Conservation (phyloP, 345 rosid genomes). For the Eucalyptus curtisii region DNA sequence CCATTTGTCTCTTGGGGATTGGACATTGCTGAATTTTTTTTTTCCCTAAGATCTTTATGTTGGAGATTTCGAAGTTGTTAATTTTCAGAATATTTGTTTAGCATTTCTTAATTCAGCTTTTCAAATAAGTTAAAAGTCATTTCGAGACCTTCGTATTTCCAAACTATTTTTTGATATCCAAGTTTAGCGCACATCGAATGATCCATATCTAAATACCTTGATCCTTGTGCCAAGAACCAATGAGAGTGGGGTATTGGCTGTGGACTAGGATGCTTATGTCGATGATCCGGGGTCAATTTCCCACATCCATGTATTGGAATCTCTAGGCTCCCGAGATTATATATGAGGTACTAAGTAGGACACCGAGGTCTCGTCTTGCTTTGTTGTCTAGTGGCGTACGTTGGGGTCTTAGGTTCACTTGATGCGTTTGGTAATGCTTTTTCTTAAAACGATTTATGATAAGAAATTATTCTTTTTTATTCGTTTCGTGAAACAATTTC, state of each 20-base stretch:
- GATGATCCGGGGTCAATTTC: neutral
- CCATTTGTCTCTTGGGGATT: neutral
- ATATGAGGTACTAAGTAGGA: neutral
- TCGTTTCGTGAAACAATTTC: no score
- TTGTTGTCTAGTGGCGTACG: neutral
- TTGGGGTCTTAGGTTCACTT: accelerated
- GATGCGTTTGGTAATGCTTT: no score
- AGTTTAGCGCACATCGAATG: neutral
- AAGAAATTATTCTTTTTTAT: no score
- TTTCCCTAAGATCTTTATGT: neutral
- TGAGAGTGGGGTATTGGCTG: neutral
- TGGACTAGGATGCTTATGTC: neutral
- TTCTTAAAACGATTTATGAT: no score
- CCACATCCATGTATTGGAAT: neutral
- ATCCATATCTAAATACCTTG: neutral
- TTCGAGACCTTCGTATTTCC: neutral
- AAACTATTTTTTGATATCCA: no score
- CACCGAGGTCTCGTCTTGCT: neutral
- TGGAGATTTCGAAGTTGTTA: neutral
- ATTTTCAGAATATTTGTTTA: neutral
- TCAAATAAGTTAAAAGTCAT: neutral
- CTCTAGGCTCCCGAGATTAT: neutral
- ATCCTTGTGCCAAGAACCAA: neutral
- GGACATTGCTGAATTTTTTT: neutral
- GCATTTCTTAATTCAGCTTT: neutral